Evolutionary conservation across 371 early-diverging fungal genomes (phyloP), one percentile per base, ranked within the genome.

Genomic region (Mucor plumbeus): DNA sequence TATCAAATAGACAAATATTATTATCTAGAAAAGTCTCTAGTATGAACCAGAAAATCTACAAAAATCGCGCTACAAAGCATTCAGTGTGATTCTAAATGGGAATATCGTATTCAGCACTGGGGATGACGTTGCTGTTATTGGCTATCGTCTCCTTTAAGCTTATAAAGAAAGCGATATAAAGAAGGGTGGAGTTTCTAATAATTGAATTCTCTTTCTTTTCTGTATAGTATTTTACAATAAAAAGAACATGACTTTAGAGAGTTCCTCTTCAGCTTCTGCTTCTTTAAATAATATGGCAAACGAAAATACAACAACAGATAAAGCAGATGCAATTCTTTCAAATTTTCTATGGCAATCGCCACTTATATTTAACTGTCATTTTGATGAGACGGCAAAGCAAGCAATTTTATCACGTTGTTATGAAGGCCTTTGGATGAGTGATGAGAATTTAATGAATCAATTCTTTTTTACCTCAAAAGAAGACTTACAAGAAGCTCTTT

Each of bases 361-460:
- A 33, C 68, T 76, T 33, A 43, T 79, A 31, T 87, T 78, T 64
- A 75, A 84, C 67, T 82, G 82, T 66, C 56, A 63, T 7, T 77
- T 87, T 66, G 70, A 71, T 58, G 81, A 85, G 31, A 35, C 73
- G n/a, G 80, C 85, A 43, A 83, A 81, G 57, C 81, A 80, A 40
- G 77, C 72, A 38, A 79, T 86, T 63, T 74, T 81, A 55, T 67
- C 75, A 54, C 78, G 78, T 59, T 84, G 85, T 39, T 87, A 86
- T 62, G 75, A 80, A 38, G 41, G 77, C 0, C 74, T 86, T 43
- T 87, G 88, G 88, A 76, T 78, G 61, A 74, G 79, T 72, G 69
- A 86, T 44, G 77, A 80, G 57, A 67, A 66, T 13, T 50, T 71
- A 34, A 83, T 82, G 69, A 74, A 78, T 34, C 76, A 77, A 55